Evolutionary conservation across 108 stramenopile species (phyloP).

Genomic region (Fragilaria crotonensis): DNA sequence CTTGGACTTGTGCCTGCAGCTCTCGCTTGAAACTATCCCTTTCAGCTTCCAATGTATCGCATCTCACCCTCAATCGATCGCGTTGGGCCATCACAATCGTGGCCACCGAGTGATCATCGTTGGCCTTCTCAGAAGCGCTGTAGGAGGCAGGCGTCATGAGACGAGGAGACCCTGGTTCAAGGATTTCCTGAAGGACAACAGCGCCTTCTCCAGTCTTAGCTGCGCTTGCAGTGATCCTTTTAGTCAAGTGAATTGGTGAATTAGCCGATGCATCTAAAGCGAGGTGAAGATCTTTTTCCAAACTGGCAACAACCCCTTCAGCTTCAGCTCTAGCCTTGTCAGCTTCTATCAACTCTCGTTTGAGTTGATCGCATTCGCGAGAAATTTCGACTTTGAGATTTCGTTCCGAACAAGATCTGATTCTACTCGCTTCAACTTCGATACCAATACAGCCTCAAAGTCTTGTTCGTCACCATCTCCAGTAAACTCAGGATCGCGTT

Average conservation of each 20-base stretch:
- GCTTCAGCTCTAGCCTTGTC: constrained; percentile 52
- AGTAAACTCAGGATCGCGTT: constrained; percentile 63
- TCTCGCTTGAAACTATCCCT: constrained; percentile 85
- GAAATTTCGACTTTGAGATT: constrained; percentile 36
- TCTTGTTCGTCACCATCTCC: constrained; percentile 55
- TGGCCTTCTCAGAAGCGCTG: constrained; percentile 44
- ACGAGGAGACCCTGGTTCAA: constrained; percentile 47
- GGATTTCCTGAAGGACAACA: constrained; percentile 46
- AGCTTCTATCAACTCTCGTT: constrained; percentile 27
- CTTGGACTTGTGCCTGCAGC: constrained; percentile 70
- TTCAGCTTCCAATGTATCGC: constrained; percentile 76
- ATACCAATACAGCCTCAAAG: constrained; percentile 77
- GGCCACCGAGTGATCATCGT: constrained; percentile 84
- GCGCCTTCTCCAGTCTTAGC: constrained; percentile 26
- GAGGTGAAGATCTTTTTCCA: constrained; percentile 73
- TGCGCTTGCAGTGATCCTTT: constrained; percentile 4
- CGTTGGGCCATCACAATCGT: constrained; percentile 88
- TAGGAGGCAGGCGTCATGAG: background rate
- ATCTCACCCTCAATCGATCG: constrained; percentile 68
- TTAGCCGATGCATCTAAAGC: constrained; percentile 48
- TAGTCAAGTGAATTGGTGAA: background rate
- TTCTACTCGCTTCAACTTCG: constrained; percentile 70
- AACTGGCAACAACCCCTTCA: constrained; percentile 52
- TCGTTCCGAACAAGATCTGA: constrained; percentile 79
- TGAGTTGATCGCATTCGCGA: constrained; percentile 34